A percentile compares a stretch with the other conserved stretches of the same genome.
Conservation (phyloP, 257 asterid species). For the Rauvolfia tetraphylla region DNA sequence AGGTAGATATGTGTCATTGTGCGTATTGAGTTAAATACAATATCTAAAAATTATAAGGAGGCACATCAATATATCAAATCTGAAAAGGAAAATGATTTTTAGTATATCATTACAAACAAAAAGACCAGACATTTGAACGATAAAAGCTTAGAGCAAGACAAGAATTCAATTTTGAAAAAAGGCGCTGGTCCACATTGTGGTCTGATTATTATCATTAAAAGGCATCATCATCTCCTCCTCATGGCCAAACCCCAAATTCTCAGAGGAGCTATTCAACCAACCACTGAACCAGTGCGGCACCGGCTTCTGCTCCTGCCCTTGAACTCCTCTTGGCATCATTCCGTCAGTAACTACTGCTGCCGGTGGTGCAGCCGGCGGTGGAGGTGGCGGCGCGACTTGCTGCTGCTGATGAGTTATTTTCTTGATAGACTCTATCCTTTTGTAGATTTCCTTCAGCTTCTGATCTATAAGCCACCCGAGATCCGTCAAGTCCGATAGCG, state of each 20-base stretch:
- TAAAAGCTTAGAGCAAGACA: too few relatives aligned
- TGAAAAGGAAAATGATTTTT: too few relatives aligned
- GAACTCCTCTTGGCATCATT: background rate
- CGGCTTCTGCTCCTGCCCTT: conserved; percentile 4
- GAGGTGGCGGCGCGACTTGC: background rate
- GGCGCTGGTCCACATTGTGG: conserved; percentile 5
- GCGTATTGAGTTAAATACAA: too few relatives aligned
- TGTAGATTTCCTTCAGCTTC: conserved; percentile 1
- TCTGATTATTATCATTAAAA: conserved; percentile 4
- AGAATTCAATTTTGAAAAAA: background rate
- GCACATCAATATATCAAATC: too few relatives aligned
- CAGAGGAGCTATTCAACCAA: conserved; percentile 6
- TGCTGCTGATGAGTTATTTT: background rate
- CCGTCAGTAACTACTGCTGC: background rate
- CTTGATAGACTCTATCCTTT: conserved; percentile 2
- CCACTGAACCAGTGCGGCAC: conserved; percentile 9
- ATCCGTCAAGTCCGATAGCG: background rate
- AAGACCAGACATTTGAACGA: too few relatives aligned
- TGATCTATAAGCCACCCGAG: conserved; percentile 12
- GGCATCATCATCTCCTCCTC: conserved; percentile 12
- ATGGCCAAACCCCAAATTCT: conserved; percentile 11
- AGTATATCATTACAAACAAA: too few relatives aligned
- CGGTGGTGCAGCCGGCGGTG: background rate
- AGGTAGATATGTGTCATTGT: too few relatives aligned
- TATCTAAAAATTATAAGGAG: too few relatives aligned